Percentiles rank a stretch among this genome's conserved stretches.
Conservation (phyloP, 2,329 filamentous ascomycete species). For the Dactylella cylindrospora region DNA sequence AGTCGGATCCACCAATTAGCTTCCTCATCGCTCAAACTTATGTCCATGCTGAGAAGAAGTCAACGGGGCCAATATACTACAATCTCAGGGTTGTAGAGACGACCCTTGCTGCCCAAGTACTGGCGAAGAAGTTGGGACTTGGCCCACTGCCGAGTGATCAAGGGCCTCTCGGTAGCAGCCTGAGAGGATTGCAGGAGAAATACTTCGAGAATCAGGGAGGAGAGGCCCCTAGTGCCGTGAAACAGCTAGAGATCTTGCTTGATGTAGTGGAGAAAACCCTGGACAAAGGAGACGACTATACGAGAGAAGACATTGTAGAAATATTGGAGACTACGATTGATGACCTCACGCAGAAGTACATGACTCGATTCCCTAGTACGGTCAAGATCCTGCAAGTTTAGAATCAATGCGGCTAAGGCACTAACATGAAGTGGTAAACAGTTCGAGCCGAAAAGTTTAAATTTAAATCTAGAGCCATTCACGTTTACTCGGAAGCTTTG, state of each 20-base stretch:
- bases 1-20: conserved; percentile 76
- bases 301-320: conserved; percentile 76
- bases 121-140: conserved; percentile 63
- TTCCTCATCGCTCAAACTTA: conserved; percentile 96
- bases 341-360: conserved; percentile 75
- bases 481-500: conserved; percentile 86
- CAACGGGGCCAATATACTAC: conserved; percentile 90
- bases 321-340: conserved; percentile 68
- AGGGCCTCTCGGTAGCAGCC: conserved; percentile 76
- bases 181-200: conserved; percentile 82
- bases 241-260: conserved; percentile 74
- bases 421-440: conserved; percentile 6
- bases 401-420: neutral
- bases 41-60: conserved; percentile 89
- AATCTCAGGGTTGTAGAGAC: conserved; percentile 96
- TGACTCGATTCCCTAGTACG: conserved; percentile 72
- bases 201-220: conserved; percentile 65
- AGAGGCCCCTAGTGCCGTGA: conserved; percentile 55
- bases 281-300: conserved; percentile 78
- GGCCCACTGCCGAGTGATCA: conserved; percentile 72
- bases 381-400: too few relatives aligned
- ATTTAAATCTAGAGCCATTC: conserved; percentile 80
- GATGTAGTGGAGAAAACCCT: conserved; percentile 70
- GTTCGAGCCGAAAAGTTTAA: conserved; percentile 85
- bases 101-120: conserved; percentile 74